A percentile compares a stretch with the other conserved stretches of the same genome.
Conservation (phyloP, 2,329 filamentous ascomycete species). For the Talaromyces funiculosus region DNA sequence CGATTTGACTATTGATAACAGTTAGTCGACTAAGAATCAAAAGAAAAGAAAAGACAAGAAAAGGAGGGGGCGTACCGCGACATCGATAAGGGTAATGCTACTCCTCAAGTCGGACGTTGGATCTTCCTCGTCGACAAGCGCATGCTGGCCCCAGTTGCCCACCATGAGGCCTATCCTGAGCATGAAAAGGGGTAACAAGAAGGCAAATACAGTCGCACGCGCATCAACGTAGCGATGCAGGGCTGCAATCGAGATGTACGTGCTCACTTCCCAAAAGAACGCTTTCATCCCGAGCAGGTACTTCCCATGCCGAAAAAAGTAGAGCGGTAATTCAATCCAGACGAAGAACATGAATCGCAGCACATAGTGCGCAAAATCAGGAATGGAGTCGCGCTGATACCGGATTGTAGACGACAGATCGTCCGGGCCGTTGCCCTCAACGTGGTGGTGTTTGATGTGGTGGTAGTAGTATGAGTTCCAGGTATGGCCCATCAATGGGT, state of each 20-base stretch:
- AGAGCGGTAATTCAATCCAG: slow-evolving; percentile 69
- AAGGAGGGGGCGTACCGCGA: slow-evolving; percentile 57
- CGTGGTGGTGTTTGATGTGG: slow-evolving; percentile 80
- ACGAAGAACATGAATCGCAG: slow-evolving; percentile 67
- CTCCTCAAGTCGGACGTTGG: slow-evolving; percentile 73
- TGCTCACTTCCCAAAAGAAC: slow-evolving; percentile 54
- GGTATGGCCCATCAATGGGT: slow-evolving; percentile 74
- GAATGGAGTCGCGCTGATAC: slow-evolving; percentile 65
- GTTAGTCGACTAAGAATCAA: background rate
- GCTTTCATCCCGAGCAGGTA: slow-evolving; percentile 49
- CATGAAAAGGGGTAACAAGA: slow-evolving; percentile 60
- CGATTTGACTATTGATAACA: slow-evolving; percentile 62
- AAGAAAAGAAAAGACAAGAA: background rate
- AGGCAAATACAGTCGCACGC: slow-evolving; percentile 57
- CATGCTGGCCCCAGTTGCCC: slow-evolving; percentile 80
- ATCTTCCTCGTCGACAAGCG: slow-evolving; percentile 68
- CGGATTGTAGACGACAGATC: slow-evolving; percentile 71
- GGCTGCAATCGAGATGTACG: slow-evolving; percentile 42
- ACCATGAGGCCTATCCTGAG: slow-evolving; percentile 70
- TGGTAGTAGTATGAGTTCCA: slow-evolving; percentile 85
- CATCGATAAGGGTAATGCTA: slow-evolving; percentile 73
- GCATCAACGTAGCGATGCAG: slow-evolving; percentile 38
- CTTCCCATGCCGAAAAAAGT: slow-evolving; percentile 64
- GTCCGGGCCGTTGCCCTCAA: slow-evolving; percentile 71
- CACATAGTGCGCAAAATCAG: slow-evolving; percentile 65